Base-by-base conservation (phyloP, 169 alveolate genomes). In the Plasmodium ovale region DNA sequence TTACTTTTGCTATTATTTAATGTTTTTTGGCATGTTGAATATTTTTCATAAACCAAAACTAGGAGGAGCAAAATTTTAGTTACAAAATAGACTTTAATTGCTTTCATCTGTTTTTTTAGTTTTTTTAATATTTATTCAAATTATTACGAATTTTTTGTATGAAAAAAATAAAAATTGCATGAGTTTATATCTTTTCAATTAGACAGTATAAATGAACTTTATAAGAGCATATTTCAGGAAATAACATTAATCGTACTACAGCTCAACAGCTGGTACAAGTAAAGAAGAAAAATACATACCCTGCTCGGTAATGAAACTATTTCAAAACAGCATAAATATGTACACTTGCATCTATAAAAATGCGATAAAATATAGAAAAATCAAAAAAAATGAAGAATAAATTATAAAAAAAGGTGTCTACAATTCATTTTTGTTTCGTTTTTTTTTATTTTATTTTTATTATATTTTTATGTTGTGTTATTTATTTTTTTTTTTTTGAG, bases 21-120 rank as follows among this genome's bases (percentile, higher is more conserved):
- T 21, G 88, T 19, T 42, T 74, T 59, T 59, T 74, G 74, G 44
- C 70, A 59, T 49, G 77, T 60, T 74, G 68, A 74, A 60, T 49
- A 16, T 60, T 74, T 67, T 60, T 60, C 62, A 60, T 7, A 74
- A 60, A 74, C 31, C 23, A 74, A 53, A 74, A 59, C 51, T 74
- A 74, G 21, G 44, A 74, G 58, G 33, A 72, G 42, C 42, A 74
- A 74, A 39, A 58, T 39, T 21, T 44, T 60, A 60, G 60, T 59
- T 14, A 42, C 37, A 29, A 67, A 74, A 54, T 67, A 74, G 27
- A 19, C 31, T 69, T 29, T 74, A 44, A 47, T 62, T 60, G 19
- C 70, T 35, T 59, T 62, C 29, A 47, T 59, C 23, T 60, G 65
- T 74, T 74, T 74, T 64, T 29, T 74, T 60, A 53, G 42, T 10